Base-by-base conservation (phyloP, 2,329 filamentous ascomycete species). In the Nigrograna mackinnonii region DNA sequence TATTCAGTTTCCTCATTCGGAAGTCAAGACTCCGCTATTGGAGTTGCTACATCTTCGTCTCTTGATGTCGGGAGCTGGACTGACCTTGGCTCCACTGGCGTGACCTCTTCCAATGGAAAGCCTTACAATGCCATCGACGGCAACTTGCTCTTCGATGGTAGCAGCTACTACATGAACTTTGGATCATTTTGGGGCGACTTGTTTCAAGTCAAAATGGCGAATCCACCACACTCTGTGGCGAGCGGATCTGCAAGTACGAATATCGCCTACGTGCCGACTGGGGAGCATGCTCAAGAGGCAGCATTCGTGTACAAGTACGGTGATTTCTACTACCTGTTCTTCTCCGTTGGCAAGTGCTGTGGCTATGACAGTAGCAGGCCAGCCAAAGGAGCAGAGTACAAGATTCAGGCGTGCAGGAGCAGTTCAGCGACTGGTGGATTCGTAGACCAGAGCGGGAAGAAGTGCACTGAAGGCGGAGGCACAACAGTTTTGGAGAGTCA, bases 151-250 rank as follows among this genome's bases (percentile, higher is more conserved):
- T 55, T 54, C 37, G 67, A 62, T 19, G 66, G 63, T 2, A 60
- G 75, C 37, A 70, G 72, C 13, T 77, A 76, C 41, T 72, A 76
- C 39, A 68, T 82, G 59, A 80, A 74, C 46, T 89, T 87, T 49
- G 85, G 85, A 18, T 85, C 81, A 11, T 89, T 86, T 74, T 89
- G 84, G 83, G 64, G 69, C 5, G 79, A 83, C 56, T 74, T 88
- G 44, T 85, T 80, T 68, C 79, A 82, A 57, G 79, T 81, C 1
- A 58, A 70, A 24, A 75, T 87, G 62, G 35, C 47, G 22, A 58
- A 58, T 41, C 62, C 59, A 1, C 68, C 68, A 4, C 57, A 58
- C 2, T 63, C 57, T 26, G 51, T 57, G 3, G 54, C 60, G 1
- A 57, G 58, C 2, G 55, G 64, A 9, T 64, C 75, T 1, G 17